Percentiles rank a stretch among this genome's conserved stretches.
Conservation (phyloP, 1,284 basidiomycete species). For the Ceratobasidium sp. region DNA sequence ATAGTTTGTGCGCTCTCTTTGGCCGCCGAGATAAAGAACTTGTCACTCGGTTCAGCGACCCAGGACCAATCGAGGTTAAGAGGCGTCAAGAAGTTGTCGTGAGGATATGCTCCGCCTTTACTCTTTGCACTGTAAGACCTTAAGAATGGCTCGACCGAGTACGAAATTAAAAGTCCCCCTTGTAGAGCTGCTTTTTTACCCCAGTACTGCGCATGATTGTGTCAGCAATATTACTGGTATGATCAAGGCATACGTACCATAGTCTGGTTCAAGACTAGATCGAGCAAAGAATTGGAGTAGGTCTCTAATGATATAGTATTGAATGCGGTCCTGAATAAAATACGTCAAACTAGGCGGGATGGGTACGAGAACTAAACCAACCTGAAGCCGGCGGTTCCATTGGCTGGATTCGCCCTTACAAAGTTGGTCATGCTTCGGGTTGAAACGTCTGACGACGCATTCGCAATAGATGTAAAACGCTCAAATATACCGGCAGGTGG, state of each 20-base stretch:
- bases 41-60: constrained; percentile 57
- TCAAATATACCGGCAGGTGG: constrained; percentile 67
- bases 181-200: constrained; percentile 55
- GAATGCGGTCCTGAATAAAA: constrained; percentile 63
- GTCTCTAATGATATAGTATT: constrained; percentile 64
- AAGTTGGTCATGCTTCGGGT: constrained; percentile 61
- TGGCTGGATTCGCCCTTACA: constrained; percentile 60
- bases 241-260: constrained; percentile 56
- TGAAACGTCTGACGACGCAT: constrained; percentile 58
- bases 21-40: constrained; percentile 59
- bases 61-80: constrained; percentile 67
- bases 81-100: constrained; percentile 63
- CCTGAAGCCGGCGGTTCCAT: constrained; percentile 62
- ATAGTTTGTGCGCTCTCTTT: constrained; percentile 60
- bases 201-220: constrained; percentile 57
- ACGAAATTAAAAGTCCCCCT: constrained; percentile 62
- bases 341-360: no score
- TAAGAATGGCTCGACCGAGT: constrained; percentile 70
- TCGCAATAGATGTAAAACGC: constrained; percentile 61
- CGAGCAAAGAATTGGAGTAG: constrained; percentile 61
- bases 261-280: constrained; percentile 66
- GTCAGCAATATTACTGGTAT: constrained; percentile 46
- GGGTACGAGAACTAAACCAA: no score
- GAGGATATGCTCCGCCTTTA: constrained; percentile 53
- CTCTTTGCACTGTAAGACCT: constrained; percentile 62